Percentiles rank a stretch among this genome's conserved stretches.
Evolutionary conservation across 106 monocot genomes (phyloP).

Genomic region (Acorus calamus): DNA sequence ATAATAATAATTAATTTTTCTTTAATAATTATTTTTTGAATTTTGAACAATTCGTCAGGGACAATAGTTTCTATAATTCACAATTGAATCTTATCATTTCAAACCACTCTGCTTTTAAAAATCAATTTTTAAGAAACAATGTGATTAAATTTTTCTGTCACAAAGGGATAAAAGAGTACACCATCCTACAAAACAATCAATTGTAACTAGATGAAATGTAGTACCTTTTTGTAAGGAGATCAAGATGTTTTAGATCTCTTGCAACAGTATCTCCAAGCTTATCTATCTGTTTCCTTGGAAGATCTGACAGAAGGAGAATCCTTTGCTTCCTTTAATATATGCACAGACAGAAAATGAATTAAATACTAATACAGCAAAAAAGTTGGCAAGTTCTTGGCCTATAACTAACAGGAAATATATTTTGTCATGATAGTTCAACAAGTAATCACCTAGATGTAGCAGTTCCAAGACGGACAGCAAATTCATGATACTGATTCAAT

Average conservation of each 20-base stretch:
- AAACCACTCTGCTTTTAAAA: too few species aligned
- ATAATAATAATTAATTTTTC: too few species aligned
- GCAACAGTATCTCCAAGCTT: slow-evolving; percentile 69
- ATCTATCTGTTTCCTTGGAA: slow-evolving; percentile 88
- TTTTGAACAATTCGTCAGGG: too few species aligned
- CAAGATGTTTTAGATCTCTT: slow-evolving; percentile 91
- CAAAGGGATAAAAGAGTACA: not conserved
- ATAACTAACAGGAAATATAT: not conserved
- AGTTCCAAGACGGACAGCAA: slow-evolving; percentile 80
- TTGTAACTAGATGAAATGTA: not conserved
- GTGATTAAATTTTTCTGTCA: not conserved
- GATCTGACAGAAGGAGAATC: slow-evolving; percentile 89
- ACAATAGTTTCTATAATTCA: too few species aligned
- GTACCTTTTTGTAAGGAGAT: slow-evolving; percentile 88
- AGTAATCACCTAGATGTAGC: slow-evolving; percentile 73
- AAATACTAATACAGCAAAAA: not conserved
- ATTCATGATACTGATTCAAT: slow-evolving; percentile 81
- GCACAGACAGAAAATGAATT: slow-evolving; percentile 2
- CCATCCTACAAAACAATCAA: not conserved
- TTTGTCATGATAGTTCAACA: not conserved
- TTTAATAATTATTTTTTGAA: too few species aligned
- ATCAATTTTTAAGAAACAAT: not conserved
- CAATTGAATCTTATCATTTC: too few species aligned
- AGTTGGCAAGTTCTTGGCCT: not conserved
- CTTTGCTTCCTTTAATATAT: slow-evolving; percentile 74